A percentile compares a stretch with the other conserved stretches of the same genome.
phyloP scores from a whole-genome alignment of 805 yeast species.

The Kodamaea kakaduensis region DNA sequence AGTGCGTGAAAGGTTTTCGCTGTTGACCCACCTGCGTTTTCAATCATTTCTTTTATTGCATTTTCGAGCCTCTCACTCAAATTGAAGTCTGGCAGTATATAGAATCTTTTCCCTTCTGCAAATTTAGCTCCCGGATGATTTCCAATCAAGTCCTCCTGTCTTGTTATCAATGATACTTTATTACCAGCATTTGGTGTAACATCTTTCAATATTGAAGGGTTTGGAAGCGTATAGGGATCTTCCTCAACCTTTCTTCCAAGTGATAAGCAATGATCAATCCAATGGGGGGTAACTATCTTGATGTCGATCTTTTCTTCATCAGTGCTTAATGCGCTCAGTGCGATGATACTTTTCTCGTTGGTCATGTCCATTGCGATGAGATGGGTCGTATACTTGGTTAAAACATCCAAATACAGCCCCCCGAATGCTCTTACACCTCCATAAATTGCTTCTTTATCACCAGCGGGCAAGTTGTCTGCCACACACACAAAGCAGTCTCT shows the following conservation, averaged over 20 bases:
- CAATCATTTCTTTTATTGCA: slow-evolving; percentile 44
- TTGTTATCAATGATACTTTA: slow-evolving; percentile 8
- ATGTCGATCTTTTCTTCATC: slow-evolving; percentile 33
- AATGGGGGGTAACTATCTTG: slow-evolving; percentile 66
- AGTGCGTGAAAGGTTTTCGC: slow-evolving; percentile 3
- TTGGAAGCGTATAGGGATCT: slow-evolving; percentile 47
- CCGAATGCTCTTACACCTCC: slow-evolving; percentile 73
- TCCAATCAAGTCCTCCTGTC: slow-evolving; percentile 10
- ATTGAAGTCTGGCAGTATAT: slow-evolving; percentile 51
- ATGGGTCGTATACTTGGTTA: slow-evolving; percentile 77
- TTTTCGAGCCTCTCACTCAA: slow-evolving; percentile 42
- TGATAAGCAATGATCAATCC: slow-evolving; percentile 72
- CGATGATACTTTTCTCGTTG: slow-evolving; percentile 57
- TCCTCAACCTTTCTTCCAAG: slow-evolving; percentile 50
- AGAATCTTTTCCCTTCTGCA: slow-evolving; percentile 45
- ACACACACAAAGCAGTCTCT: slow-evolving; percentile 59
- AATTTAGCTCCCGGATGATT: slow-evolving; percentile 18
- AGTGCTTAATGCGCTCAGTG: slow-evolving; percentile 32
- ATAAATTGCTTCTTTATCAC: slow-evolving; percentile 63
- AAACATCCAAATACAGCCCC: slow-evolving; percentile 60
- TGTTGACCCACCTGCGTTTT: slow-evolving; percentile 49
- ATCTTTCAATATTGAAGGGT: slow-evolving; percentile 12
- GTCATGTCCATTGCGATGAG: slow-evolving; percentile 53
- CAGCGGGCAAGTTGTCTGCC: slow-evolving; percentile 50
- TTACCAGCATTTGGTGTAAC: slow-evolving; percentile 1